Evolutionary conservation across 441 rosid species (phyloP).

Genomic region (Hura crepitans): DNA sequence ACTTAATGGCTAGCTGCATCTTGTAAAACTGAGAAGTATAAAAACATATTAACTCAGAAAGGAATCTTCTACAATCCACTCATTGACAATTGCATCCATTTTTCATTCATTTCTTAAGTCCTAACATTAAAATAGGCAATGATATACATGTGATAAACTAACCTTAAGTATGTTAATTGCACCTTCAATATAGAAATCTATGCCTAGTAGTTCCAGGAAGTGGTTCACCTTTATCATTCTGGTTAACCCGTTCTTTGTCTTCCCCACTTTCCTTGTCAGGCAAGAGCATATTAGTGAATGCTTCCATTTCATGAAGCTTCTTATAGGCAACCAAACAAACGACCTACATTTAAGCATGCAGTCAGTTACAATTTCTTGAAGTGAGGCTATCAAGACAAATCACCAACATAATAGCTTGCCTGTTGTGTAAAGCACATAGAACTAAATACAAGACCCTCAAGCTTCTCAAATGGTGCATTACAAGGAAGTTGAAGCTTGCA

Average conservation of each 20-base stretch:
- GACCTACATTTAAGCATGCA: conserved; percentile 47
- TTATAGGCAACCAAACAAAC: conserved; percentile 99
- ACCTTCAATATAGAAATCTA: conserved; percentile 99
- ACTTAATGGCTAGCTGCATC: background rate
- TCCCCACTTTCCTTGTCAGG: conserved; percentile 99
- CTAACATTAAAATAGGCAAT: conserved; percentile 3
- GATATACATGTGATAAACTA: conserved; percentile 24
- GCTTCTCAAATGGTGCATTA: conserved; percentile 95
- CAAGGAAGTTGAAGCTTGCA: conserved; percentile 99
- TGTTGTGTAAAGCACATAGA: conserved; percentile 98
- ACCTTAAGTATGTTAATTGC: conserved; percentile 90
- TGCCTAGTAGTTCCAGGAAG: conserved; percentile 99
- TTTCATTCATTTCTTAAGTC: background rate
- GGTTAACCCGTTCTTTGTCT: conserved; percentile 70
- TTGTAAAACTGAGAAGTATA: conserved; percentile 5
- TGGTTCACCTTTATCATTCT: conserved; percentile 88
- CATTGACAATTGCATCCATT: background rate
- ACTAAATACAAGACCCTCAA: conserved; percentile 89
- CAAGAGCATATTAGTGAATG: conserved; percentile 97
- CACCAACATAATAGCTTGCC: conserved; percentile 37
- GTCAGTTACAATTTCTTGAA: conserved; percentile 6
- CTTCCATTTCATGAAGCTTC: conserved; percentile 99
- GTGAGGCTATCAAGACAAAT: conserved; percentile 11
- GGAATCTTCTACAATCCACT: background rate
- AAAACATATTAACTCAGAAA: background rate